phyloP scores from a whole-genome alignment of 2,329 filamentous ascomycete species.

The Elsinoe perseae region DNA sequence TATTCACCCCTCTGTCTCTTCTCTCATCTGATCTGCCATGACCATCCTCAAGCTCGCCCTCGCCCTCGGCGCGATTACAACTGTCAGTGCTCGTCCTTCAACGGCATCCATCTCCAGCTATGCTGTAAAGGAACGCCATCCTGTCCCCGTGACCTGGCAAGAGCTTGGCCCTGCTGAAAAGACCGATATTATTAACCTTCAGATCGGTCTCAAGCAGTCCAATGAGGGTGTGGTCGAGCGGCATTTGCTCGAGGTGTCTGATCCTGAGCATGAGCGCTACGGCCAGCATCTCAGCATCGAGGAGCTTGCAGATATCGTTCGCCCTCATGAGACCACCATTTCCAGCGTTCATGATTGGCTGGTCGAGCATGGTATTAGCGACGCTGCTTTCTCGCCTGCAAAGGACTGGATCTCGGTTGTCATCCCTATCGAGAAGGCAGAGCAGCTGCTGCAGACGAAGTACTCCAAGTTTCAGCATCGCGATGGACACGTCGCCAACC shows the following conservation, averaged over 20 bases:
- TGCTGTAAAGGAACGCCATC: slow-evolving; percentile 49
- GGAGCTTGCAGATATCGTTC: slow-evolving; percentile 48
- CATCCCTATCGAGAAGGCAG: slow-evolving; percentile 44
- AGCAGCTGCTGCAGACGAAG: slow-evolving; percentile 47
- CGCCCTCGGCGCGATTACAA: slow-evolving; percentile 11
- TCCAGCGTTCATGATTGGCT: slow-evolving; percentile 51
- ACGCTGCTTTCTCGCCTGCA: slow-evolving; percentile 41
- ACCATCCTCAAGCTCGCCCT: slow-evolving; percentile 7
- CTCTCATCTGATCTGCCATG: background rate
- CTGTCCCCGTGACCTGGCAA: slow-evolving; percentile 46
- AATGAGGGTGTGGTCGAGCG: slow-evolving; percentile 49
- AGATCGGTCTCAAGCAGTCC: slow-evolving; percentile 53
- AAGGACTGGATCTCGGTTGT: slow-evolving; percentile 52
- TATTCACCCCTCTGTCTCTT: background rate
- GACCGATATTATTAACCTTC: slow-evolving; percentile 44
- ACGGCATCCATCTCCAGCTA: slow-evolving; percentile 32
- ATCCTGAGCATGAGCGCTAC: slow-evolving; percentile 48
- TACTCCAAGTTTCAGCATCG: slow-evolving; percentile 45
- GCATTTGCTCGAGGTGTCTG: slow-evolving; percentile 48
- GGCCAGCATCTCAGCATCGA: slow-evolving; percentile 45
- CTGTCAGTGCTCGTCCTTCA: background rate
- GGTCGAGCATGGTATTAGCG: slow-evolving; percentile 44
- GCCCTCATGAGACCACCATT: slow-evolving; percentile 46
- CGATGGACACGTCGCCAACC: slow-evolving; percentile 47
- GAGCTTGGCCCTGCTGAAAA: slow-evolving; percentile 41